Base-by-base conservation (phyloP, 1,139 yeast species). In the Suhomyces kunorum region DNA sequence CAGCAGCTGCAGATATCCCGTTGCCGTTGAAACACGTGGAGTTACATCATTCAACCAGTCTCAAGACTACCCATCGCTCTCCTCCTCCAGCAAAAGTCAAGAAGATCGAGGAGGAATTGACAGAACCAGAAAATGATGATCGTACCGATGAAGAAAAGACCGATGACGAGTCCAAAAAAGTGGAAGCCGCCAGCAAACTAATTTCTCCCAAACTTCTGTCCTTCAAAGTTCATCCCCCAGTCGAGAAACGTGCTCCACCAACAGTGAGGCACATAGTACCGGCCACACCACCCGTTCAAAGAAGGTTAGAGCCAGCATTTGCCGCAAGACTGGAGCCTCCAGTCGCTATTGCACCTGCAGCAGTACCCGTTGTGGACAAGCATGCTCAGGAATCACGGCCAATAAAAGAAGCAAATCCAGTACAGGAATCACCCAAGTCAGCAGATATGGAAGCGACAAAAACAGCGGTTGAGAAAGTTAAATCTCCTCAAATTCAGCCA, bases 1-100 rank as follows among this genome's bases (percentile, higher is more conserved):
- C 87, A 1, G 86, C 83, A 0, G 87, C 87, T 1, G 86, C 86
- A 6, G 85, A 80, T 34, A 72, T 76, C 6, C 87, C 87, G 1
- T 54, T 81, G 26, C 85, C 85, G 0, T 59, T 78, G 42, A 52
- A 63, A 30, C 39, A 40, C 13, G 33, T 32, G 11, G 40, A 32
- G 8, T 26, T 15, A 13, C 14, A n/a, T 6, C 13, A 19, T 11
- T 15, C 32, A 22, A 27, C 23, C 24, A 20, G 26, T n/a, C 16
- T 18, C 18, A 11, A 23, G 8, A n/a, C 20, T 3, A 16, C 23
- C 16, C n/a, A 6, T 7, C 18, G n/a, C 3, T 14, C 18, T 14
- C 17, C n/a, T 27, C 5, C 24, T 15, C 19, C 15, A 4, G 7
- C 12, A 11, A 20, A 31, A n/a, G 12, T 20, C 7, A 31, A 22